Base-by-base conservation (phyloP, 345 rosid genomes). In the Streptanthus diversifolius region DNA sequence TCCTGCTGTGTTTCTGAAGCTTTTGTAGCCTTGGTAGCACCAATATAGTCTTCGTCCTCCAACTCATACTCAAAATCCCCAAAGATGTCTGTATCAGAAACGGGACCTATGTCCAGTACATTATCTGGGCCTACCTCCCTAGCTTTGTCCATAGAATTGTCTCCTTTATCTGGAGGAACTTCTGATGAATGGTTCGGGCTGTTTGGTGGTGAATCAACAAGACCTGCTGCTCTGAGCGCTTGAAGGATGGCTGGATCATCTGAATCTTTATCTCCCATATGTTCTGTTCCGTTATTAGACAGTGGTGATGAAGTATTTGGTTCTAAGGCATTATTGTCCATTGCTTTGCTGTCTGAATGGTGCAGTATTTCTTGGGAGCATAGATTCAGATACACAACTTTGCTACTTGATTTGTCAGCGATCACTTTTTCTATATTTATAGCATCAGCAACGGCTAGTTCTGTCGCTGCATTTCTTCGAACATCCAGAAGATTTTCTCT, bases 401-500 rank as follows among this genome's bases (percentile, higher is more conserved):
- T 95, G 84, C 93, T 87, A 82, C 76, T 90, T 68, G 99, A 88
- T 84, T 82, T 87, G 73, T 91, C 87, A 59, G 93, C 96, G 30
- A 84, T 87, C 24, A 59, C 87, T 80, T 83, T 91, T 80, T 95
- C 99, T 25, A 91, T 88, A 70, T 95, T 95, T 71, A 86, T 73
- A 29, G 98, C 99, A 86, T 95, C 99, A 63, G 99, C 99, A 77
- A 95, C 90, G 49, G 98, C 98, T 82, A 95, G 83, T 82, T 95
- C 99, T 29, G 97, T 88, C 33, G 80, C 96, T 73, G 98, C 99
- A 65, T 85, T 86, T 80, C 93, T 86, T 78, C 86, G 68, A 65
- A 88, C 74, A 66, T 85, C 80, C 18, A 82, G 84, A 59, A 86
- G 75, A 80, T 91, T 84, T 85, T 84, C 84, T 80, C 81, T 88